phyloP scores from a whole-genome alignment of 805 yeast genomes.

The Candida sithepensis region DNA sequence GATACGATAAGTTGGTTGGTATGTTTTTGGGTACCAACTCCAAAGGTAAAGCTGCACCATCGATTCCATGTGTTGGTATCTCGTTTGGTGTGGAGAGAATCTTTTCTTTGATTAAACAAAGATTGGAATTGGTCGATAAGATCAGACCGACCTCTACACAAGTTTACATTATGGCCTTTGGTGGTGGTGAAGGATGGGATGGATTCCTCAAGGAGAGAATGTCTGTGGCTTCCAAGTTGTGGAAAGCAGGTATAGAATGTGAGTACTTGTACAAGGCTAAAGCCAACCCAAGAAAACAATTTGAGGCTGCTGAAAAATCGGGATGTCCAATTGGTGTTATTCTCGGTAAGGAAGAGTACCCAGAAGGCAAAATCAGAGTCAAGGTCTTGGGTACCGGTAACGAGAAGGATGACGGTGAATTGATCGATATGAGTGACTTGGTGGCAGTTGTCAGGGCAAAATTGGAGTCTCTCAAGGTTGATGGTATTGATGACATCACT shows the following conservation, averaged over 20 bases:
- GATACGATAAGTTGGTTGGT: constrained; percentile 94
- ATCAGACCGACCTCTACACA: constrained; percentile 86
- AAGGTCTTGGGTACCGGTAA: constrained; percentile 83
- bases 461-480: constrained; percentile 37
- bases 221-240: constrained; percentile 74
- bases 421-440: constrained; percentile 60
- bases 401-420: constrained; percentile 80
- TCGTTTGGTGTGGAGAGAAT: constrained; percentile 97
- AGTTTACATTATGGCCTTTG: constrained; percentile 95
- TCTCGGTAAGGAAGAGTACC: constrained; percentile 90
- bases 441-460: constrained; percentile 43
- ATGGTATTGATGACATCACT: constrained; percentile 61
- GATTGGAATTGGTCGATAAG: constrained; percentile 57
- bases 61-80: constrained; percentile 95
- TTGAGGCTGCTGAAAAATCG: constrained; percentile 93
- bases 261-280: constrained; percentile 91
- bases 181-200: constrained; percentile 95
- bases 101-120: constrained; percentile 82
- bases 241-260: constrained; percentile 86
- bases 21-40: constrained; percentile 88
- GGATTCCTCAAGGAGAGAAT: constrained; percentile 93
- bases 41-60: constrained; percentile 57
- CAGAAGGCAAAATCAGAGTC: constrained; percentile 76
- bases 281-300: constrained; percentile 93
- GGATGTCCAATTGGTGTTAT: constrained; percentile 91